Evolutionary conservation across 257 asterid species (phyloP), one percentile per base, ranked within the genome.

Genomic region (Linderniella brevidens): DNA sequence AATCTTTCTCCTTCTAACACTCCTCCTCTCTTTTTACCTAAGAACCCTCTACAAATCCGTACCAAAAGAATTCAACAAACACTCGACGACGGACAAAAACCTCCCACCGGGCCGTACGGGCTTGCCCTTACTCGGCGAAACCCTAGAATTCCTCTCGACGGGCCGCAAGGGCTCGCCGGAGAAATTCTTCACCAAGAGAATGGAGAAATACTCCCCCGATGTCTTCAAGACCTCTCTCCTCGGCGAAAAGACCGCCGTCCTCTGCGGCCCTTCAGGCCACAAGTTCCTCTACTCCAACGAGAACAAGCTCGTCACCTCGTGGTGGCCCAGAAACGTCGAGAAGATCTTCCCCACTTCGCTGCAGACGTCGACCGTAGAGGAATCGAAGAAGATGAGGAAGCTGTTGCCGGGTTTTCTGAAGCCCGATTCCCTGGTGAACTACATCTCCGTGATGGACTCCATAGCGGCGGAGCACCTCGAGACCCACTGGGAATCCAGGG

Each of bases 401-500:
- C 53, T 76, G 73, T 60, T 76, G 43, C 59, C 78, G 0, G 54
- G 58, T 57, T 82, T 76, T 51, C 47, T 82, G 25, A 68, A 64
- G 11, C 85, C 88, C 0, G 92, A 76, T 53, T 86, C 85, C 0
- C 63, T 79, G 50, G 58, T 73, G 0, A 66, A 61, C 65, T 82
- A 76, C 43, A 61, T 72, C 54, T 71, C 53, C 40, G 68, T 58
- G 2, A 69, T 82, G 73, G 75, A 79, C 62, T 37, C 52, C 47
- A 72, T 71, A 12, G 62, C 85, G 6, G 78, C 56, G 11, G 64
- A 69, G 1, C 94, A 82, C 50, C 63, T 82, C 59, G 48, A 43
- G 0, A 64, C 64, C 56, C 75, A 74, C 49, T 82, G 92, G 94
- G 66, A 66, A 83, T 86, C 82, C 48, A 69, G 73, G 53, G 58